A percentile compares a stretch with the other conserved stretches of the same genome.
Evolutionary conservation across 2,329 filamentous ascomycete genomes (phyloP).

Genomic region (Alternaria sp.): DNA sequence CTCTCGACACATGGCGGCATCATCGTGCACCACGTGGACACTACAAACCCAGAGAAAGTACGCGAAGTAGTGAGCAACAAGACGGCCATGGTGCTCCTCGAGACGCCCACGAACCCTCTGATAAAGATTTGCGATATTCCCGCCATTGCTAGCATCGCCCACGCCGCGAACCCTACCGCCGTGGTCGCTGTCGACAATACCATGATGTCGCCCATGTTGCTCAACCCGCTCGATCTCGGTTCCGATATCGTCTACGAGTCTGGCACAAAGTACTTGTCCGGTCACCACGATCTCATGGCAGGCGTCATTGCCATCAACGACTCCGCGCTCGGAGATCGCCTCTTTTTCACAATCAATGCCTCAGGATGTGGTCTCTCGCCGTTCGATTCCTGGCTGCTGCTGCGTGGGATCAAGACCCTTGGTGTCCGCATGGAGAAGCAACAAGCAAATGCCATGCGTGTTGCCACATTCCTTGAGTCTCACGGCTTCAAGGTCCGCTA

Average conservation of each 20-base stretch:
- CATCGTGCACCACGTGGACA: slow-evolving; percentile 94
- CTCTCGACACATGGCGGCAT: slow-evolving; percentile 89
- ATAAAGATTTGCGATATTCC: slow-evolving; percentile 98
- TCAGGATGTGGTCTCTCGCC: slow-evolving; percentile 93
- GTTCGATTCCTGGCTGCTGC: slow-evolving; percentile 94
- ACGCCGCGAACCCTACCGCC: slow-evolving; percentile 77
- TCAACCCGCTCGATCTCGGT: slow-evolving; percentile 91
- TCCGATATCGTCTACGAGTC: slow-evolving; percentile 98
- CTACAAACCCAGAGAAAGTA: slow-evolving; percentile 77
- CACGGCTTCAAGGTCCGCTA: slow-evolving; percentile 95
- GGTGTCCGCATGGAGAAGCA: slow-evolving; percentile 99
- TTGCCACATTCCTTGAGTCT: slow-evolving; percentile 88
- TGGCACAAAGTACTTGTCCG: slow-evolving; percentile 96
- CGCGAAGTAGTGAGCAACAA: slow-evolving; percentile 72
- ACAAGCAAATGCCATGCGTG: slow-evolving; percentile 86
- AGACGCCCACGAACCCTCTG: slow-evolving; percentile 95
- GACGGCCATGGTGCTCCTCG: slow-evolving; percentile 93
- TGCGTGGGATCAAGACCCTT: slow-evolving; percentile 94
- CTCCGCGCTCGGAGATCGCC: slow-evolving; percentile 77
- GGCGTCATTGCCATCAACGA: slow-evolving; percentile 95
- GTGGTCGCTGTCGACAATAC: slow-evolving; percentile 97
- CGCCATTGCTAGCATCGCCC: slow-evolving; percentile 75
- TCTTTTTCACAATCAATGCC: slow-evolving; percentile 97
- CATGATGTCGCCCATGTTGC: slow-evolving; percentile 95
- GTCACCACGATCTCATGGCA: slow-evolving; percentile 98